Evolutionary conservation across 805 yeast species (phyloP).

Genomic region (Blastobotrys attinorum): DNA sequence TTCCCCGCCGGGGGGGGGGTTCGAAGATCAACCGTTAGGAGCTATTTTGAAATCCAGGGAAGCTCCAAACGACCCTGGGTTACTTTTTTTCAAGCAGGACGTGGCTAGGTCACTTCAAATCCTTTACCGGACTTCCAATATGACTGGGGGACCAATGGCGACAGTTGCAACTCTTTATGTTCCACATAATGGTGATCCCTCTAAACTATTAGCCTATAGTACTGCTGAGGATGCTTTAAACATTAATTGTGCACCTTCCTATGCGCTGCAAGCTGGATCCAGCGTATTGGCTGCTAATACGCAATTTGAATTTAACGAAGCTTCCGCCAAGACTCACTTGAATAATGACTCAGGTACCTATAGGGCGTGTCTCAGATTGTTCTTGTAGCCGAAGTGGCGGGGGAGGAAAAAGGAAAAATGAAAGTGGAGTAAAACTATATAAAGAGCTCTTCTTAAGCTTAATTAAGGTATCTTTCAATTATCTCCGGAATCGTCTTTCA

Average conservation of each 20-base stretch:
- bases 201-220: constrained; percentile 18
- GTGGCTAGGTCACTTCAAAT: constrained; percentile 18
- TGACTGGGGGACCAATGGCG: constrained; percentile 22
- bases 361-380: background rate
- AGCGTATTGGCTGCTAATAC: constrained; percentile 2
- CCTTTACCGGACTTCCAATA: constrained; percentile 20
- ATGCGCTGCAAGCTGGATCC: constrained; percentile 13
- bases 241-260: constrained; percentile 22
- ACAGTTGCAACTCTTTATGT: constrained; percentile 24
- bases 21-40: constrained; percentile 2
- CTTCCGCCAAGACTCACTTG: too few relatives aligned
- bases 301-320: constrained; percentile 5
- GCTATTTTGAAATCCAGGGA: constrained; percentile 1
- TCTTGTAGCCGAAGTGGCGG: too few relatives aligned
- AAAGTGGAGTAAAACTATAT: too few relatives aligned
- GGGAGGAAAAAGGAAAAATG: too few relatives aligned
- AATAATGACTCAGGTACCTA: too few relatives aligned
- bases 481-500: too few relatives aligned
- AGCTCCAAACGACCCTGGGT: background rate
- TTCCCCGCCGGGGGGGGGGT: background rate
- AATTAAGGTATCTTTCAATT: too few relatives aligned
- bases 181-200: constrained; percentile 13
- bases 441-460: too few relatives aligned
- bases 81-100: background rate
- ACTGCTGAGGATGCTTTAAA: constrained; percentile 18